Evolutionary conservation across 805 yeast species (phyloP), one percentile per base, ranked within the genome.

Genomic region (Ogataea pignaliae): DNA sequence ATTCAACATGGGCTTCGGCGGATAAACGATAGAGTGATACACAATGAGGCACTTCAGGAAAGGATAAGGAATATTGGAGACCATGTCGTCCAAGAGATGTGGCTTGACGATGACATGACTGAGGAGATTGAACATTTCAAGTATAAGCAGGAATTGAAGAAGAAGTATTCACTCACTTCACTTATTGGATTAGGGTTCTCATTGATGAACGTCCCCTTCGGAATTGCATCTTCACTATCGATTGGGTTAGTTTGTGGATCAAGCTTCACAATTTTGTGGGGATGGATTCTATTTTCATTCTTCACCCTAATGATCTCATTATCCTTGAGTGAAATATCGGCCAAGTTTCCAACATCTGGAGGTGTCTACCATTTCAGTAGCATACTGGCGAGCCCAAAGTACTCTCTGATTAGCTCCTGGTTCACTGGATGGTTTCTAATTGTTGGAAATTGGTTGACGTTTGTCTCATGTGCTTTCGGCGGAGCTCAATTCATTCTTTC

Each of bases 171-270:
- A 0, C 81, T 83, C 10, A 69, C 79, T 1, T 82, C 90, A 0
- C 78, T 86, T 37, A 76, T 86, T 17, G 95, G 93, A 3, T 66
- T 86, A 18, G 91, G 93, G 0, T 85, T 86, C 59, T 80, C 89
- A 1, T 65, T 86, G 29, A 84, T 86, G 90, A 86, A 88, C 35
- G 90, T 88, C 0, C 91, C 90, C 0, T 73, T 85, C 53, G 89
- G 91, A 1, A 73, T 86, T 53, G 79, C 88, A 10, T 79, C 88
- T 3, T 84, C 89, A 1, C 69, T 86, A 59, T 79, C 83, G 56
- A 81, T 83, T 29, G 84, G 87, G 3, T 65, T 86, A 42, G 72
- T 80, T 10, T 86, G 85, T 62, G 95, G 95, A 9, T 88, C 89
- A 1, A 83, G 84, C 41, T 79, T 80, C 12, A 83, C 93, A 0